Conservation (phyloP, 2,329 filamentous ascomycete genomes). For the Clonostachys chloroleuca region DNA sequence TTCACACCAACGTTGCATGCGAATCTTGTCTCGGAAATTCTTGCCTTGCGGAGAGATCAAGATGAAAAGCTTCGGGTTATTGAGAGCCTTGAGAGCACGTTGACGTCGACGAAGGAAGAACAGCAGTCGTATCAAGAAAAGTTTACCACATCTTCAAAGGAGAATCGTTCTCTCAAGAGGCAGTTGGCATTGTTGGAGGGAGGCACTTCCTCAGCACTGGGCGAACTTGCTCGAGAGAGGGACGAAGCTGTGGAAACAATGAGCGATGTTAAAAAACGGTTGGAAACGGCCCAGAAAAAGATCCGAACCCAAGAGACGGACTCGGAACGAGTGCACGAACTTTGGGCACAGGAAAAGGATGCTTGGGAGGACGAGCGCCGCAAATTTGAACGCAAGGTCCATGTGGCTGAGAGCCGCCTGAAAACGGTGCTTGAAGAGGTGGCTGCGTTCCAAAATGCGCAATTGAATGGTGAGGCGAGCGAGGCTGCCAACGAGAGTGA, state of each 20-base stretch:
- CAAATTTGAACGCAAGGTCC: constrained; percentile 76
- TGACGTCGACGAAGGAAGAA: constrained; percentile 70
- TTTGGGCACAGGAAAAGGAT: constrained; percentile 83
- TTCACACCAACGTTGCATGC: constrained; percentile 96
- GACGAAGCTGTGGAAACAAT: constrained; percentile 75
- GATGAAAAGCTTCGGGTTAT: constrained; percentile 87
- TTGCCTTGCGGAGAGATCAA: constrained; percentile 80
- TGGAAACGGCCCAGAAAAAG: constrained; percentile 76
- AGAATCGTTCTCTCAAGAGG: constrained; percentile 75
- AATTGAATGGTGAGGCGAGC: constrained; percentile 24
- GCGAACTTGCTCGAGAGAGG: constrained; percentile 78
- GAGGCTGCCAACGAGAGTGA: constrained; percentile 45
- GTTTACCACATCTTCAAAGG: constrained; percentile 62
- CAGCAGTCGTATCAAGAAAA: constrained; percentile 65
- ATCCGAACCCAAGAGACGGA: constrained; percentile 79
- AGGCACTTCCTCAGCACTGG: constrained; percentile 79
- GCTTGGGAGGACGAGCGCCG: constrained; percentile 81
- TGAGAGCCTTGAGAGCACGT: constrained; percentile 71
- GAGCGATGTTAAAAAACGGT: constrained; percentile 67
- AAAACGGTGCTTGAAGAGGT: constrained; percentile 85
- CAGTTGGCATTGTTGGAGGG: constrained; percentile 85
- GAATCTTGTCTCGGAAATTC: constrained; percentile 89
- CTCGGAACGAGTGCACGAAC: constrained; percentile 67
- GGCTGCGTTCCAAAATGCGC: constrained; percentile 59
- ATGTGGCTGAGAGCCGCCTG: constrained; percentile 84